phyloP scores from a whole-genome alignment of 1,284 basidiomycete species.

The Ustilago tritici region DNA sequence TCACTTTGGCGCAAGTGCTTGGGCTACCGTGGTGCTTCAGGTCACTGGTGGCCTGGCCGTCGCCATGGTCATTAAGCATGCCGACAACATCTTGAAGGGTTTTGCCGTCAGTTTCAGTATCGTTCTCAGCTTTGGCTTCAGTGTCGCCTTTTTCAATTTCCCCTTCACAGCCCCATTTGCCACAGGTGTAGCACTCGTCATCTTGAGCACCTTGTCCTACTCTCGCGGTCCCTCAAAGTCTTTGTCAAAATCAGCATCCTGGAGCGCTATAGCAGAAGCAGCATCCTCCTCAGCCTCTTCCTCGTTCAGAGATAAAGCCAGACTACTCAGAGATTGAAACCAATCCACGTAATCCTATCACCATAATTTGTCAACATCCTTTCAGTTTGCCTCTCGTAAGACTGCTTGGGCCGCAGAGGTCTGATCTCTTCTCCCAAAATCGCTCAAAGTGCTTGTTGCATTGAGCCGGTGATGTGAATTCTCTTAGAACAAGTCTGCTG shows the following conservation, averaged over 20 bases:
- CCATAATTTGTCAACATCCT: neutral
- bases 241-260: slow-evolving; percentile 13
- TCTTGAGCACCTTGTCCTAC: slow-evolving; percentile 89
- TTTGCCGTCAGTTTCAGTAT: slow-evolving; percentile 94
- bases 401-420: too few relatives aligned
- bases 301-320: slow-evolving; percentile 34
- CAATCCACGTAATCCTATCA: neutral
- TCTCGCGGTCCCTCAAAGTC: slow-evolving; percentile 26
- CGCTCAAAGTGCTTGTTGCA: neutral
- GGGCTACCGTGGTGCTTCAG: slow-evolving; percentile 88
- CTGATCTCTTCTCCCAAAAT: neutral
- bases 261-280: slow-evolving; percentile 28
- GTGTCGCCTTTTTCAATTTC: slow-evolving; percentile 87
- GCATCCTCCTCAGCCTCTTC: slow-evolving; percentile 22
- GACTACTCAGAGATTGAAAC: slow-evolving; percentile 31
- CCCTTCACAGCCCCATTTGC: slow-evolving; percentile 85
- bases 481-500: slow-evolving; percentile 51
- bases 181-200: slow-evolving; percentile 82
- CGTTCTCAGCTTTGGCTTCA: slow-evolving; percentile 90
- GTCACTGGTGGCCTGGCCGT: slow-evolving; percentile 90
- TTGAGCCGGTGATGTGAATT: neutral
- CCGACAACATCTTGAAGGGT: slow-evolving; percentile 73
- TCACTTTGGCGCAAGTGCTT: slow-evolving; percentile 84
- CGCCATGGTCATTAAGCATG: slow-evolving; percentile 75
- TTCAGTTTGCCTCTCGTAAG: neutral